These are phyloP conservation scores for Dalbergia cochinchinensis DNA, from an alignment of 306 rosid genomes.

Conservation along the genomic window DNA sequence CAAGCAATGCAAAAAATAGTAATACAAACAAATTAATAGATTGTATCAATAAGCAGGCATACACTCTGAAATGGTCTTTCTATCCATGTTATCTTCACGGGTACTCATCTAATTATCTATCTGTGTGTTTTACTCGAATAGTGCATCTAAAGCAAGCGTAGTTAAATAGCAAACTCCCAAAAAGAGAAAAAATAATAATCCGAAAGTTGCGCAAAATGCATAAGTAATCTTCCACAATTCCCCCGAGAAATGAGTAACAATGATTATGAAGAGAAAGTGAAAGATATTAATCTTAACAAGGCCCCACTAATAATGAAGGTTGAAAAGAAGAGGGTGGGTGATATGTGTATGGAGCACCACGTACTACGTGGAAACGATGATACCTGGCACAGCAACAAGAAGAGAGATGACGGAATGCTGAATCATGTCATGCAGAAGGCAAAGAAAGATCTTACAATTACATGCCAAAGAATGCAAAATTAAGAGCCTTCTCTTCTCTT, in stretches of 20 bases:
- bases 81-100: not conserved
- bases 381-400: conserved; percentile 22
- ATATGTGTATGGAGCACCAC: not conserved
- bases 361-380: not conserved
- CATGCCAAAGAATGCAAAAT: too few relatives aligned
- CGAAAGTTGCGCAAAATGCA: conserved; percentile 14
- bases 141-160: not conserved
- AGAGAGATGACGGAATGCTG: not conserved
- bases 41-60: too few relatives aligned
- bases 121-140: conserved; percentile 10
- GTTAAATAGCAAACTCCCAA: not conserved
- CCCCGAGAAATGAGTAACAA: not conserved
- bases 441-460: too few relatives aligned
- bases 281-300: conserved; percentile 5
- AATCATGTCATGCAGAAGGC: not conserved
- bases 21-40: too few relatives aligned
- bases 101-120: not conserved
- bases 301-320: conserved; percentile 24
- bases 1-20: too few relatives aligned
- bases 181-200: not conserved
- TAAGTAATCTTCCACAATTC: not conserved
- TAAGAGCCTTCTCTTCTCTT: too few relatives aligned
- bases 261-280: not conserved
- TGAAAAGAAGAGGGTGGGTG: not conserved
- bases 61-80: too few relatives aligned